phyloP scores from a whole-genome alignment of 345 rosid species.

The Eucalyptus marginata region DNA sequence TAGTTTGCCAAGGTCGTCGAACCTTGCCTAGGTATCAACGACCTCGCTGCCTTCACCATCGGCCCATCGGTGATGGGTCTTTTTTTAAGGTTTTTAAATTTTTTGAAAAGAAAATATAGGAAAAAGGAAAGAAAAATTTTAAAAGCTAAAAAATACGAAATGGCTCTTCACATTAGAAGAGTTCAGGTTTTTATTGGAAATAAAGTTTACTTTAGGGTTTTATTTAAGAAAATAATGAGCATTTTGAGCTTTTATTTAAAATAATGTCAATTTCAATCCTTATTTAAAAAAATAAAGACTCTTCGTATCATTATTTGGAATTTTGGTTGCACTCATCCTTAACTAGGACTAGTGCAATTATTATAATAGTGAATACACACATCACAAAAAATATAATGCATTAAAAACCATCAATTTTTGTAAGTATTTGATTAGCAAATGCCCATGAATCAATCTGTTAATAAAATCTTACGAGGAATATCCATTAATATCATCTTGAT shows the following conservation, averaged over 20 bases:
- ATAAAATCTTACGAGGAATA: not conserved
- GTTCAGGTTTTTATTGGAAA: rapidly evolving
- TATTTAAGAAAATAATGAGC: rapidly evolving
- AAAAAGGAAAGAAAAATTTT: too few relatives aligned
- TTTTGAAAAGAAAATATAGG: too few relatives aligned
- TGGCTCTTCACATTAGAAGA: too few relatives aligned
- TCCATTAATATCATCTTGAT: not conserved
- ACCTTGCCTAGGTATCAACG: rapidly evolving
- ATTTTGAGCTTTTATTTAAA: rapidly evolving
- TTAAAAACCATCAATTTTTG: not conserved
- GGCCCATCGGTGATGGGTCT: rapidly evolving
- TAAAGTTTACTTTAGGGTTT: too few relatives aligned
- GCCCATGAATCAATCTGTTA: not conserved
- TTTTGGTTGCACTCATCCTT: not conserved
- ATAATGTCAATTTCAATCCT: rapidly evolving
- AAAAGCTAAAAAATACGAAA: too few relatives aligned
- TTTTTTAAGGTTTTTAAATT: rapidly evolving
- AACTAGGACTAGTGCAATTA: not conserved
- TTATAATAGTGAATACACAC: not conserved
- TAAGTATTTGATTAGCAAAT: not conserved
- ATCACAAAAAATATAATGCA: not conserved
- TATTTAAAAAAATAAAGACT: too few relatives aligned
- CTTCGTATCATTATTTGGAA: too few relatives aligned
- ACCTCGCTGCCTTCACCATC: too few relatives aligned
- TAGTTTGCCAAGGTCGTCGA: rapidly evolving